Conservation (phyloP, 2,329 filamentous ascomycete genomes). For the Dryadomyces sulphureus region DNA sequence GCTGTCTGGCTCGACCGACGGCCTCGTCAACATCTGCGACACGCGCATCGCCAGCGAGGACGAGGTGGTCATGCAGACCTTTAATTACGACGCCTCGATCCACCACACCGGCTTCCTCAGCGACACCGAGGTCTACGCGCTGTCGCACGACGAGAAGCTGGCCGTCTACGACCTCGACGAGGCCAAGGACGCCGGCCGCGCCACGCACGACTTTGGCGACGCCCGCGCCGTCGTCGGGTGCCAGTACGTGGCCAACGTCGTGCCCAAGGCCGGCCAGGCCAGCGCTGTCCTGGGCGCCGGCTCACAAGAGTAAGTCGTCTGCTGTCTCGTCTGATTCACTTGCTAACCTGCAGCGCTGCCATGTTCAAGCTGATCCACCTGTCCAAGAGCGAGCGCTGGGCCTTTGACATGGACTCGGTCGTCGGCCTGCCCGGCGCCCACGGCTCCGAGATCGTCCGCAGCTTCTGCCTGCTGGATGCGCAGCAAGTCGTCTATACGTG, state of each 20-base stretch:
- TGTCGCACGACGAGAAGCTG: constrained; percentile 67
- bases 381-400: constrained; percentile 36
- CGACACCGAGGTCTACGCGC: constrained; percentile 48
- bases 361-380: constrained; percentile 47
- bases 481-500: constrained; percentile 42
- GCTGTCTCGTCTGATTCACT: neutral
- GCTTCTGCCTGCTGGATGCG: constrained; percentile 49
- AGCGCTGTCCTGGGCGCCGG: constrained; percentile 50
- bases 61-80: constrained; percentile 61
- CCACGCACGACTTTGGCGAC: constrained; percentile 49
- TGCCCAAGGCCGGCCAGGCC: constrained; percentile 38
- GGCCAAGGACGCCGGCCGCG: constrained; percentile 42
- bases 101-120: constrained; percentile 61
- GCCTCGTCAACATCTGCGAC: constrained; percentile 65
- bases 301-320: constrained; percentile 41
- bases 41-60: constrained; percentile 57
- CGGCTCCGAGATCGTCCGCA: constrained; percentile 46
- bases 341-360: constrained; percentile 26
- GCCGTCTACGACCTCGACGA: constrained; percentile 58
- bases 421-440: constrained; percentile 49
- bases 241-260: constrained; percentile 59
- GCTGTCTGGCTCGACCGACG: constrained; percentile 66
- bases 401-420: constrained; percentile 35
- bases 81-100: constrained; percentile 63
- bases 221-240: constrained; percentile 49